A percentile compares a stretch with the other conserved stretches of the same genome.
phyloP scores from a whole-genome alignment of 352 stramenopile species.

The Globisporangium viniferum region DNA sequence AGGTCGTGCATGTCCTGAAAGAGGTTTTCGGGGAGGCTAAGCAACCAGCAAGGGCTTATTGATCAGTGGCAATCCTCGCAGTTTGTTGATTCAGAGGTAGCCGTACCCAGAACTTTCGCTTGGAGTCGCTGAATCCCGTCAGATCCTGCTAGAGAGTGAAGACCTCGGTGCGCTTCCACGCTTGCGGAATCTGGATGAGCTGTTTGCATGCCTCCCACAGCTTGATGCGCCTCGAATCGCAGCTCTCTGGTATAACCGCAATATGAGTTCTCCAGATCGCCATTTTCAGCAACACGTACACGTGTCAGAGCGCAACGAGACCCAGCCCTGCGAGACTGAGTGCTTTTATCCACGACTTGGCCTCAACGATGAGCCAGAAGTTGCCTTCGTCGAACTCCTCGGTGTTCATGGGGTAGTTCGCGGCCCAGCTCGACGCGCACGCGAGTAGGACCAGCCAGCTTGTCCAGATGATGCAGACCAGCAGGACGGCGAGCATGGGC shows the following conservation, averaged over 20 bases:
- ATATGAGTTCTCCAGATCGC: slow-evolving; percentile 7
- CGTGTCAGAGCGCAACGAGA: slow-evolving; percentile 20
- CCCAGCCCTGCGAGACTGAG: slow-evolving; percentile 17
- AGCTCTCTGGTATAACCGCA: too few relatives aligned
- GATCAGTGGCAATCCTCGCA: too few relatives aligned
- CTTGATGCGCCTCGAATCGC: too few relatives aligned
- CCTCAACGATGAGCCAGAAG: slow-evolving; percentile 40
- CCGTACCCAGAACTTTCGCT: background rate
- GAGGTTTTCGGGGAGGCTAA: slow-evolving; percentile 19
- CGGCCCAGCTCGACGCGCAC: slow-evolving; percentile 22
- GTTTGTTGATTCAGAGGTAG: too few relatives aligned
- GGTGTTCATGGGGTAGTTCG: slow-evolving; percentile 53
- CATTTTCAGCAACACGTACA: slow-evolving; percentile 26
- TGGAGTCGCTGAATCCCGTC: background rate
- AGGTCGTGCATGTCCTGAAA: slow-evolving; percentile 33
- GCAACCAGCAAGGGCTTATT: too few relatives aligned
- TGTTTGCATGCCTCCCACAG: too few relatives aligned
- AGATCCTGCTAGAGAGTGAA: background rate
- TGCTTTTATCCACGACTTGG: slow-evolving; percentile 9
- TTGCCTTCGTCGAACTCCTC: slow-evolving; percentile 38
- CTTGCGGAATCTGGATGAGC: too few relatives aligned
- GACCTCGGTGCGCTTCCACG: too few relatives aligned
- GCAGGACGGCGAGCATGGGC: slow-evolving; percentile 14
- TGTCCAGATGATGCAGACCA: slow-evolving; percentile 29
- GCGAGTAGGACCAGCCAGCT: slow-evolving; percentile 30